These are phyloP conservation scores for Bacidia gigantensis DNA, from an alignment of 495 filamentous ascomycete genomes.

Conservation along the genomic window DNA sequence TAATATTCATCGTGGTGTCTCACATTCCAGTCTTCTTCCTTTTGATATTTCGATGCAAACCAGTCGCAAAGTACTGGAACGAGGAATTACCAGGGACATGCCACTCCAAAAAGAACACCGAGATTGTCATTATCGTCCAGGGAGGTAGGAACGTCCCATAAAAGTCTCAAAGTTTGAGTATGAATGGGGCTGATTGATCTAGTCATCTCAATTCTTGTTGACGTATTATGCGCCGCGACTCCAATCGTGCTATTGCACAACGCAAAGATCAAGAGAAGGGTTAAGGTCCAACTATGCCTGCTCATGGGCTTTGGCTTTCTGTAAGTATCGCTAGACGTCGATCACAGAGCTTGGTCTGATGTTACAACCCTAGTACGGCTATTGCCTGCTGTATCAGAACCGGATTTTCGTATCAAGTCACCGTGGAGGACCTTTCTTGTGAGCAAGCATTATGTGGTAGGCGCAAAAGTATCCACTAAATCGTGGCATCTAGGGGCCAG, in stretches of 20 bases:
- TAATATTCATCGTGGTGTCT: slow-evolving; percentile 5
- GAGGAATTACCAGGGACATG: slow-evolving; percentile 5
- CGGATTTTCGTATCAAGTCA: slow-evolving; percentile 5
- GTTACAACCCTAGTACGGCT: not conserved
- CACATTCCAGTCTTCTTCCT: slow-evolving; percentile 9
- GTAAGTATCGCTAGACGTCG: slow-evolving; percentile 6
- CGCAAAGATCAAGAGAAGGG: slow-evolving; percentile 31
- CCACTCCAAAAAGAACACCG: not conserved
- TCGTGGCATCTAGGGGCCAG: slow-evolving; percentile 2
- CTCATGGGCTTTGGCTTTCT: slow-evolving; percentile 37
- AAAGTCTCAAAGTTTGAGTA: not conserved
- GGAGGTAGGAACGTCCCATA: slow-evolving; percentile 1
- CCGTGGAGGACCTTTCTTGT: slow-evolving; percentile 6
- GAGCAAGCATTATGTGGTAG: no score
- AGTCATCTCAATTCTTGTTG: slow-evolving; percentile 21
- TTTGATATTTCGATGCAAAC: slow-evolving; percentile 8
- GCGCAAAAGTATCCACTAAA: not conserved
- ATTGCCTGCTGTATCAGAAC: slow-evolving; percentile 7
- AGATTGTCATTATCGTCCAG: slow-evolving; percentile 10
- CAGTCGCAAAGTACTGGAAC: slow-evolving; percentile 10
- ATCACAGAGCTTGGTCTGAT: not conserved
- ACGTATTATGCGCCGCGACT: slow-evolving; percentile 33
- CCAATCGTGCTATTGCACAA: slow-evolving; percentile 37
- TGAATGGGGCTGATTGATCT: not conserved
- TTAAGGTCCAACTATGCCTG: slow-evolving; percentile 33